These are phyloP conservation scores for Fusarium austroafricanum DNA, from an alignment of 2,329 filamentous ascomycete species.

Conservation along the genomic window DNA sequence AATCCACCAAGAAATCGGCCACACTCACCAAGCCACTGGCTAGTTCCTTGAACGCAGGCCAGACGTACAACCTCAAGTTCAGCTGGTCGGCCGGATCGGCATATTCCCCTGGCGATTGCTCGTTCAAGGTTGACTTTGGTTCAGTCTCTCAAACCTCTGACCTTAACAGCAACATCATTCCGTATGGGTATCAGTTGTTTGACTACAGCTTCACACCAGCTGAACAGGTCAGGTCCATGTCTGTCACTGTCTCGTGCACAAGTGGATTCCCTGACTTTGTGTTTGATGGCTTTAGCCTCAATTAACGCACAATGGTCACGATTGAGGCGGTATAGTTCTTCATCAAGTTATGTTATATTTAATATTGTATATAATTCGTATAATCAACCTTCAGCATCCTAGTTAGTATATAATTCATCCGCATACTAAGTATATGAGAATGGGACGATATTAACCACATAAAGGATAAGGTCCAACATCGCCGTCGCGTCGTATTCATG, in stretches of 20 bases:
- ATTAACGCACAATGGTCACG: too few species aligned
- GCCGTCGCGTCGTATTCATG: too few species aligned
- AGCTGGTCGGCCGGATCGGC: slow-evolving; percentile 1
- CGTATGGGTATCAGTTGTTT: neutral
- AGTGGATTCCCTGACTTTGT: neutral
- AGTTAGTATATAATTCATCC: too few species aligned
- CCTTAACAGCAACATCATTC: fast-evolving
- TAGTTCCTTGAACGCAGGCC: neutral
- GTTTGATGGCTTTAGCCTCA: neutral
- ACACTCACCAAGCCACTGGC: slow-evolving; percentile 7
- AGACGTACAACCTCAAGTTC: neutral
- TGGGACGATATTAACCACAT: too few species aligned
- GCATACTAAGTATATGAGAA: too few species aligned
- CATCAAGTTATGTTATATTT: too few species aligned
- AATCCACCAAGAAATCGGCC: neutral
- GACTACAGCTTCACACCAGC: neutral
- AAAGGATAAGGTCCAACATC: too few species aligned
- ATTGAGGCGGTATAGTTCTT: too few species aligned
- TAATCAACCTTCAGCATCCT: too few species aligned
- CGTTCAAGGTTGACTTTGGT: neutral
- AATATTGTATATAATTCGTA: too few species aligned
- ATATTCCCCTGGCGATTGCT: neutral
- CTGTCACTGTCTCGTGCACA: neutral
- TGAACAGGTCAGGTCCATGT: neutral
- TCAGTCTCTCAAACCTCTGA: fast-evolving